A percentile compares a stretch with the other conserved stretches of the same genome.
phyloP scores from a whole-genome alignment of 2,329 filamentous ascomycete genomes.

The Metarhizium robertsii region DNA sequence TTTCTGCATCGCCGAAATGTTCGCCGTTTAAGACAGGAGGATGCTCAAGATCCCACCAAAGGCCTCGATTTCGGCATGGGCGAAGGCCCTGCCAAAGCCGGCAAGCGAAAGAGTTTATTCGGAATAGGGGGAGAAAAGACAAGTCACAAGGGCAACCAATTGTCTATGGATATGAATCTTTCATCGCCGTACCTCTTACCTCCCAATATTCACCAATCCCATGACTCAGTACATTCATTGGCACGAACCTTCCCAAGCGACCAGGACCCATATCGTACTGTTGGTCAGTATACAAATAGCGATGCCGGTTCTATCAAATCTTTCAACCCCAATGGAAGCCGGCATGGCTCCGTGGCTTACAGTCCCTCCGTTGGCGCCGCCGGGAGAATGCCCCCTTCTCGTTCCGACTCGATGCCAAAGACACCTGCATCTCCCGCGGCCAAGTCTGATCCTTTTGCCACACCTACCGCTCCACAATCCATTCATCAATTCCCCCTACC shows the following conservation, averaged over 20 bases:
- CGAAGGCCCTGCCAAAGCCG: constrained; percentile 33
- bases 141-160: constrained; percentile 36
- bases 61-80: constrained; percentile 87
- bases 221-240: constrained; percentile 79
- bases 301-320: constrained; percentile 50
- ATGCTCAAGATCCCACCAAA: constrained; percentile 77
- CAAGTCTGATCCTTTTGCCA: constrained; percentile 25
- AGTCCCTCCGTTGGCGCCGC: constrained; percentile 12
- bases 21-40: constrained; percentile 63
- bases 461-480: constrained; percentile 21
- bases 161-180: constrained; percentile 67
- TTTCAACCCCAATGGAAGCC: constrained; percentile 33
- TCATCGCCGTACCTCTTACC: constrained; percentile 91
- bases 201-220: constrained; percentile 65
- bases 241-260: constrained; percentile 64
- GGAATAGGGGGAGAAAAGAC: constrained; percentile 52
- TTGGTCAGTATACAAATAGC: constrained; percentile 46
- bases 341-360: constrained; percentile 18
- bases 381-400: constrained; percentile 21
- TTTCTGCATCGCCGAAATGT: constrained; percentile 73
- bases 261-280: constrained; percentile 76
- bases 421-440: constrained; percentile 26
- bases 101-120: constrained; percentile 24
- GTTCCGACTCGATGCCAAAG: constrained; percentile 35
- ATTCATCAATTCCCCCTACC: constrained; percentile 12